Conservation (phyloP, 192 early-diverging fungal genomes). For the Podila horticola region DNA sequence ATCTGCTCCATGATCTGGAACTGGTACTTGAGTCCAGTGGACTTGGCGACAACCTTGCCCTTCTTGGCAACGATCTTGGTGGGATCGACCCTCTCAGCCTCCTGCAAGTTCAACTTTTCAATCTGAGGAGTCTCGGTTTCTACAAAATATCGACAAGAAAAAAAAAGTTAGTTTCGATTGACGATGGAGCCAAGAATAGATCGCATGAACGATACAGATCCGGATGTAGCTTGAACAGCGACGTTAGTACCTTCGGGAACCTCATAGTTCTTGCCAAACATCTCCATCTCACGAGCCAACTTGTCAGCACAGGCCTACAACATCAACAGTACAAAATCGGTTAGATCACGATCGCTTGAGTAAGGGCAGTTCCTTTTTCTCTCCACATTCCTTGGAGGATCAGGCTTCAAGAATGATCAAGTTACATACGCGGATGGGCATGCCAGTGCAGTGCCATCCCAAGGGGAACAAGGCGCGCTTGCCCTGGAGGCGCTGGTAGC, state of each 20-base stretch:
- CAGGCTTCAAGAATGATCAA: background rate
- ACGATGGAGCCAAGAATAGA: slow-evolving; percentile 55
- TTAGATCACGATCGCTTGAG: background rate
- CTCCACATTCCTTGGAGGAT: background rate
- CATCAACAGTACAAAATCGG: slow-evolving; percentile 6
- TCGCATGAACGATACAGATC: background rate
- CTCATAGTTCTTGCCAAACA: slow-evolving; percentile 76
- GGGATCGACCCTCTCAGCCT: slow-evolving; percentile 61
- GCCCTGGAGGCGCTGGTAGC: slow-evolving; percentile 94
- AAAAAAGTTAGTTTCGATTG: slow-evolving; percentile 13
- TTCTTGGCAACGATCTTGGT: slow-evolving; percentile 78
- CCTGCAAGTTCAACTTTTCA: slow-evolving; percentile 52
- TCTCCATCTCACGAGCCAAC: slow-evolving; percentile 80
- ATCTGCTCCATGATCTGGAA: slow-evolving; percentile 96
- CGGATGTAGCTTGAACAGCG: background rate
- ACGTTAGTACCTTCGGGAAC: slow-evolving; percentile 31
- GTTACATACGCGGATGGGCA: slow-evolving; percentile 93
- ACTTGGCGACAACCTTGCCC: slow-evolving; percentile 92
- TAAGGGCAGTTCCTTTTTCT: background rate
- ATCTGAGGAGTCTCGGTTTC: slow-evolving; percentile 51
- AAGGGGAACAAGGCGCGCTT: slow-evolving; percentile 93
- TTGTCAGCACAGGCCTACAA: slow-evolving; percentile 88
- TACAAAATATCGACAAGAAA: slow-evolving; percentile 11
- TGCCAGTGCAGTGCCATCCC: slow-evolving; percentile 98
- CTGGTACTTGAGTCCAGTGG: slow-evolving; percentile 85